These are phyloP conservation scores for Leptographium wingfieldii DNA, from an alignment of 2,329 filamentous ascomycete species.

Conservation along the genomic window DNA sequence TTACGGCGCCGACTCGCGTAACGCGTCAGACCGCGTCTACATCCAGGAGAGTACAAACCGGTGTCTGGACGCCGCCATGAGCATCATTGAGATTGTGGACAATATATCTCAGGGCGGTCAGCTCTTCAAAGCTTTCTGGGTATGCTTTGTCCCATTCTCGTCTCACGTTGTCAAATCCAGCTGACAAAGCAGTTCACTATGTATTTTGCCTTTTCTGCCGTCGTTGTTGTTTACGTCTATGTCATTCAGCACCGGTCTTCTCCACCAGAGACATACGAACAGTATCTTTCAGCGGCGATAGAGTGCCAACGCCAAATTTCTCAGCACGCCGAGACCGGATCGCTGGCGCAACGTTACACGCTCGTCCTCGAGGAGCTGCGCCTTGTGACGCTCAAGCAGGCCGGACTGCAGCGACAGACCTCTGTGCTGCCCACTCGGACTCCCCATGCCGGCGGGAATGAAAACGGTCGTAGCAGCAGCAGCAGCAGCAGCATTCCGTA, in stretches of 20 bases:
- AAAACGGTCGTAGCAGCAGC: too few relatives aligned
- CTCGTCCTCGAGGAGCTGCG: conserved; percentile 38
- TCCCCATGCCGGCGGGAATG: too few relatives aligned
- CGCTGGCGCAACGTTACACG: conserved; percentile 34
- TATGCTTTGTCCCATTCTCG: too few relatives aligned
- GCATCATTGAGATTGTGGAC: conserved; percentile 30
- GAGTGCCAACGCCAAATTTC: conserved; percentile 32
- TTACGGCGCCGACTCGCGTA: too few relatives aligned
- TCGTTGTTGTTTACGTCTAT: conserved; percentile 41
- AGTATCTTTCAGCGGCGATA: conserved; percentile 19
- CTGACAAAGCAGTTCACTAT: conserved; percentile 26
- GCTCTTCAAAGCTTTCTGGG: conserved; percentile 34
- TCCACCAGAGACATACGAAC: too few relatives aligned
- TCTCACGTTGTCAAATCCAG: too few relatives aligned
- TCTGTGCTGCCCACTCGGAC: too few relatives aligned
- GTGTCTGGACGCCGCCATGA: conserved; percentile 34
- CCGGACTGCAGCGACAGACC: too few relatives aligned
- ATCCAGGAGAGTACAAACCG: not conserved
- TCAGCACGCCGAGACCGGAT: conserved; percentile 24
- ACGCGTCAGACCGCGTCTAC: too few relatives aligned
- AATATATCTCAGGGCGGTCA: conserved; percentile 25
- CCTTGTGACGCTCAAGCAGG: not conserved
- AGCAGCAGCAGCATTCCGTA: too few relatives aligned
- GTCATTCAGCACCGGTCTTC: conserved; percentile 28
- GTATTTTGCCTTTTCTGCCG: conserved; percentile 40